A percentile compares a stretch with the other conserved stretches of the same genome.
Evolutionary conservation across 306 rosid genomes (phyloP).

Genomic region (Fragaria iinumae): DNA sequence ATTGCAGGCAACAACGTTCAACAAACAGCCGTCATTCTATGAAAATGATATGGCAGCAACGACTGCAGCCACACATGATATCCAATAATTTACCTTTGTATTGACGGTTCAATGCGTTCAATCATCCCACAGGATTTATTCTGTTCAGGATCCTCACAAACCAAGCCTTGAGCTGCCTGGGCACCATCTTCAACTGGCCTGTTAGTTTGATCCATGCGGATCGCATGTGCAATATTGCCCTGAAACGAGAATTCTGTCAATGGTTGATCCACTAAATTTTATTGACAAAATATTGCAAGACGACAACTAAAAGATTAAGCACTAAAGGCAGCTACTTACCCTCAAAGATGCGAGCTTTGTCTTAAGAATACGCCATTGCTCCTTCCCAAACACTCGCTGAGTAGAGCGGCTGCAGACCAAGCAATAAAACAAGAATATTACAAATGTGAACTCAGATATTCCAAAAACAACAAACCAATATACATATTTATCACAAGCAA

Average conservation of each 20-base stretch:
- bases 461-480: neutral
- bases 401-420: constrained; percentile 62
- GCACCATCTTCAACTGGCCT: constrained; percentile 64
- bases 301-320: neutral
- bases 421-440: neutral
- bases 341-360: constrained; percentile 76
- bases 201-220: constrained; percentile 73
- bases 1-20: too few species aligned
- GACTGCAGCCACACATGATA: too few species aligned
- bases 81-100: too few species aligned
- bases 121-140: too few species aligned
- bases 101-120: too few species aligned
- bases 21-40: too few species aligned
- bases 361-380: constrained; percentile 74
- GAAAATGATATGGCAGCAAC: too few species aligned
- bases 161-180: constrained; percentile 64
- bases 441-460: neutral
- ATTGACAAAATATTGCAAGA: too few species aligned
- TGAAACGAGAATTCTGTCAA: constrained; percentile 29
- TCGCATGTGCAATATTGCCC: constrained; percentile 75
- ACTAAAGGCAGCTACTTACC: constrained; percentile 48
- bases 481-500: neutral
- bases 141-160: too few species aligned
- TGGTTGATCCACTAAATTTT: neutral
- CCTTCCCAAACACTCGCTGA: constrained; percentile 72